Base-by-base conservation (phyloP, 495 filamentous ascomycete species). In the Penicillium steckii region DNA sequence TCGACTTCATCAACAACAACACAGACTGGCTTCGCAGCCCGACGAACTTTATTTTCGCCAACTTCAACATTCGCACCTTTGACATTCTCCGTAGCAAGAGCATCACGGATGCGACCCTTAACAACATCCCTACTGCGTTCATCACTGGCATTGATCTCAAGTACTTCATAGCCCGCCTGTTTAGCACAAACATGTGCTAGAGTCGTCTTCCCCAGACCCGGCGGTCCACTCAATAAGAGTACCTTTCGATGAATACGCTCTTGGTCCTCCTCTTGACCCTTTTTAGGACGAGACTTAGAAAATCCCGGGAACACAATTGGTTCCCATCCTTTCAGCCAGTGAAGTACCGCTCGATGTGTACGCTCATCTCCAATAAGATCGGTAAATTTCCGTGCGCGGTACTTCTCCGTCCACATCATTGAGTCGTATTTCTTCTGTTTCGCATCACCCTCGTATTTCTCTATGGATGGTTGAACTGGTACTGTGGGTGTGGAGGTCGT, bases 1-100 rank as follows among this genome's bases (percentile, higher is more conserved):
- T 98, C 94, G 4, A 97, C 93, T 69, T 98, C 94, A 62, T 98
- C 94, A 1, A 98, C 88, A 8, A 98, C 83, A 5, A 98, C 85
- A 60, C 94, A 97, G 1, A 97, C 85, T 9, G 94, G 94, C 49
- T 84, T 87, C 10, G 86, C 90, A n/a, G 85, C 79, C 58, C 88
- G 89, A 43, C 83, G 80, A 5, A 85, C 77, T 54, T 88, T 86
- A 50, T 80, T 79, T 7, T 76, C 70, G 8, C 75, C 75, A 29
- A 83, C 83, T 54, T 79, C 85, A 32, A 86, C 78, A 46, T 85
- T 84, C 32, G 91, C 83, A 17, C 85, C 88, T 66, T 89, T 92
- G 56, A 97, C 91, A 49, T 89, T 94, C 67, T 96, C 93, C 1
- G 92, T 97, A 0, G 87, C 89, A 21, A 97, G 76, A 59, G 88